Percentiles rank a stretch among this genome's conserved stretches.
Evolutionary conservation across 352 stramenopile species (phyloP).

Genomic region (Phytophthora syringae): DNA sequence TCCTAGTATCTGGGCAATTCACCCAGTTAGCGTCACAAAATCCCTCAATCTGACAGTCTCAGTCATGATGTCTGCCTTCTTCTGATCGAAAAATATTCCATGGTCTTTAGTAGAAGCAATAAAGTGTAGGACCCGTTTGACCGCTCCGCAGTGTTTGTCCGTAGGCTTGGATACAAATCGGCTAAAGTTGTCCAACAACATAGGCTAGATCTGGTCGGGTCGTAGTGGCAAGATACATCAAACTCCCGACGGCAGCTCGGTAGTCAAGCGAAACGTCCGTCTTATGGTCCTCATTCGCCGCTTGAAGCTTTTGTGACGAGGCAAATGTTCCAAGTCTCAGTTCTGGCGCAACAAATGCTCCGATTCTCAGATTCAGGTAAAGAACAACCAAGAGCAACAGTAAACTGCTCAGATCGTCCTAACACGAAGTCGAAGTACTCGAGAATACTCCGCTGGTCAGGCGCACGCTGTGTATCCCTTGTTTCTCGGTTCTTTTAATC

Average conservation of each 20-base stretch:
- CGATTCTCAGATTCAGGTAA: too few species aligned
- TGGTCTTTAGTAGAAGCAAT: background rate
- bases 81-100: background rate
- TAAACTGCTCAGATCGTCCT: too few species aligned
- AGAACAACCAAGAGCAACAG: too few species aligned
- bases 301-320: background rate
- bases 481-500: too few species aligned
- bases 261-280: background rate
- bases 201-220: background rate
- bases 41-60: background rate
- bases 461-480: too few species aligned
- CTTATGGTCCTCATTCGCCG: background rate
- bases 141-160: background rate
- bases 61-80: background rate
- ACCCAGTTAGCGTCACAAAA: slow-evolving; percentile 1
- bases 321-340: too few species aligned
- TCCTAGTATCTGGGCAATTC: background rate
- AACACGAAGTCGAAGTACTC: too few species aligned
- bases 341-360: too few species aligned
- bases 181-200: background rate
- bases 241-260: background rate
- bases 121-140: background rate
- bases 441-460: too few species aligned
- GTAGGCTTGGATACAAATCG: background rate
- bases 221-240: background rate